Evolutionary conservation across 2,329 filamentous ascomycete species (phyloP), one percentile per base, ranked within the genome.

Genomic region (Diaporthe destruens): DNA sequence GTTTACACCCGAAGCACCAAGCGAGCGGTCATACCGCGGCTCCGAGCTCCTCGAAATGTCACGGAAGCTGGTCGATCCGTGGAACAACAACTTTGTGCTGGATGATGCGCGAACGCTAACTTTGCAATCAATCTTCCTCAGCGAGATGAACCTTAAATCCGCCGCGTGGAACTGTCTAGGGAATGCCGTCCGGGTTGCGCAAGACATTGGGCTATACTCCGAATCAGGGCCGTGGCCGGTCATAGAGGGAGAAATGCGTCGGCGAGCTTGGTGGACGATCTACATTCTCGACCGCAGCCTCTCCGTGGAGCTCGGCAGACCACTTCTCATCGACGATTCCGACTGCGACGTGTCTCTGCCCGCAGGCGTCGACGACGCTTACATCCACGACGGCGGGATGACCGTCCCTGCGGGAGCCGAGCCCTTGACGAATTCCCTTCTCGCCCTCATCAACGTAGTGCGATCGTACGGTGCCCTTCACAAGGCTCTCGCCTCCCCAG

Each of bases 231-330:
- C 91, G 0, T 94, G 92, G 87, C 88, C 93, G 2, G 87, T 91
- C 1, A 85, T 97, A 18, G 95, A 98, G 77, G 89, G 89, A 14
- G 96, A 98, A 81, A 95, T 96, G 90, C 90, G 95, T 70, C 90
- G 93, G 74, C 88, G 95, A 71, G 90, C 96, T 2, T 99, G 96
- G 96, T 99, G 96, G 95, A 91, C 94, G 18, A 90, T 98, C 71
- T 98, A 98, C 82, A 90, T 94, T 56, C 91, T 95, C 84, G 96
- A 99, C 83, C 90, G 95, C 75, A 88, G 93, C 34, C 84, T 97
- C 65, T 91, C 94, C 0, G 85, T 97, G 16, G 95, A 98, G 79
- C 87, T 95, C 44, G 93, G 94, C 11, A 91, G 93, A 66, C 94
- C 96, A 0, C 89, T 93, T 71, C 83, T 95, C 75, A 97, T 98